Base-by-base conservation (phyloP, 108 stramenopile genomes). In the Skeletonema grethae region DNA sequence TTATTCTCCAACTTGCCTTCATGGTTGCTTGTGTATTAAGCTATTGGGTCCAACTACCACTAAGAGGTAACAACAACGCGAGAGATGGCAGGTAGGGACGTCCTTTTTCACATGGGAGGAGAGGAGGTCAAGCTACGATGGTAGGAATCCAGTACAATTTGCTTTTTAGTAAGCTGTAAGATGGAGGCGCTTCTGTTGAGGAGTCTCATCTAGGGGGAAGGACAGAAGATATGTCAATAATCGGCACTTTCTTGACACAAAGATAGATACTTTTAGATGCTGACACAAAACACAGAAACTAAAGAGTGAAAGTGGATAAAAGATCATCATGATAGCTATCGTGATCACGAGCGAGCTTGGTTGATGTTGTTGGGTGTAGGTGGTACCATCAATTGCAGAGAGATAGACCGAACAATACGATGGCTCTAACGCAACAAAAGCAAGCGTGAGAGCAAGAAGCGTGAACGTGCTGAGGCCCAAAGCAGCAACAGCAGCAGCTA, bases 361-460 rank as follows among this genome's bases (percentile, higher is more conserved):
- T n/a, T n/a, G n/a, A n/a, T n/a, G n/a, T n/a, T n/a, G n/a, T n/a
- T n/a, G n/a, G n/a, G n/a, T n/a, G n/a, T n/a, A n/a, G 31, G 4
- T 31, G 31, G 31, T 31, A 4, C 31, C 31, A 31, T 4, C 31
- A 31, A 31, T 4, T 31, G 31, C n/a, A 55, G 39, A 43, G 41
- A 43, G 3, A 39, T n/a, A 43, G 41, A 43, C 41, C 41, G 28
- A 25, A 0, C 59, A 30, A n/a, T 65, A 61, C 69, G 63, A 88
- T 87, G 88, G 87, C 77, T 24, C 79, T 91, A 10, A 68, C 79
- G 78, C 50, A 95, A 95, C 71, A 82, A 80, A 35, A 90, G 90
- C 38, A 92, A 95, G 76, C 89, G 94, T 39, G 90, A 92, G 55
- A 89, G 92, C 77, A 93, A 93, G 75, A 96, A 96, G 80, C 77